phyloP scores from a whole-genome alignment of 2,329 filamentous ascomycete genomes.

The Trichoderma cornu-damae region DNA sequence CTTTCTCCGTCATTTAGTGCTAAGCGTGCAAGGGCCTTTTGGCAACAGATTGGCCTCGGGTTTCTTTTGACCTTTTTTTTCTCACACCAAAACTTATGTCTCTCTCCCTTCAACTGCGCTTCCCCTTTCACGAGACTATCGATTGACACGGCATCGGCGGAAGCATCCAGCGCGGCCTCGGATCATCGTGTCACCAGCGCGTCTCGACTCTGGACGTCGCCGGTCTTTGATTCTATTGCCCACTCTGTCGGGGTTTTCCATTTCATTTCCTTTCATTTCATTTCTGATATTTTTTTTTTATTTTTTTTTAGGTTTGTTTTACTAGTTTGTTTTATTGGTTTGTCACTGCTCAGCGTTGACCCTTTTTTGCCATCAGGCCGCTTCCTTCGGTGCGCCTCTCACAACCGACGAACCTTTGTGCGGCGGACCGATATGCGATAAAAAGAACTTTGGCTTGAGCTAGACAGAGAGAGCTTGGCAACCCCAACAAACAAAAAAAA shows the following conservation, averaged over 20 bases:
- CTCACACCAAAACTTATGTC: not conserved
- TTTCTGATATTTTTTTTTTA: no score
- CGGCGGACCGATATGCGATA: conserved; percentile 11
- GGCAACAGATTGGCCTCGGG: conserved; percentile 1
- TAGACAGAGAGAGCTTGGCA: not conserved
- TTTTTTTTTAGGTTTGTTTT: no score
- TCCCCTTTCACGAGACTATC: not conserved
- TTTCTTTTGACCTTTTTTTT: conserved; percentile 9
- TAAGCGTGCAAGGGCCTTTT: conserved; percentile 14
- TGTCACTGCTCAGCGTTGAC: conserved; percentile 13
- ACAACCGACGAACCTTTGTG: not conserved
- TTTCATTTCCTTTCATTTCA: no score
- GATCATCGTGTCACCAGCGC: not conserved
- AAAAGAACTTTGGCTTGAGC: not conserved
- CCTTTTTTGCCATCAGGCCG: not conserved
- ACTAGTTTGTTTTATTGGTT: not conserved
- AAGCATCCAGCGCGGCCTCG: not conserved
- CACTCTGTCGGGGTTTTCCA: no score
- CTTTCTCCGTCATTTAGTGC: conserved; percentile 12
- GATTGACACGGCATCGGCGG: not conserved
- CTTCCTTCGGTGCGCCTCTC: not conserved
- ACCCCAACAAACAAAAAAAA: conserved; percentile 6
- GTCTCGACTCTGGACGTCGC: not conserved
- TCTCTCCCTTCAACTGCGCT: not conserved
- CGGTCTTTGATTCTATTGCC: not conserved